These are phyloP conservation scores for Chaetothyriales sp. DNA, from an alignment of 2,329 filamentous ascomycete species.

Conservation along the genomic window DNA sequence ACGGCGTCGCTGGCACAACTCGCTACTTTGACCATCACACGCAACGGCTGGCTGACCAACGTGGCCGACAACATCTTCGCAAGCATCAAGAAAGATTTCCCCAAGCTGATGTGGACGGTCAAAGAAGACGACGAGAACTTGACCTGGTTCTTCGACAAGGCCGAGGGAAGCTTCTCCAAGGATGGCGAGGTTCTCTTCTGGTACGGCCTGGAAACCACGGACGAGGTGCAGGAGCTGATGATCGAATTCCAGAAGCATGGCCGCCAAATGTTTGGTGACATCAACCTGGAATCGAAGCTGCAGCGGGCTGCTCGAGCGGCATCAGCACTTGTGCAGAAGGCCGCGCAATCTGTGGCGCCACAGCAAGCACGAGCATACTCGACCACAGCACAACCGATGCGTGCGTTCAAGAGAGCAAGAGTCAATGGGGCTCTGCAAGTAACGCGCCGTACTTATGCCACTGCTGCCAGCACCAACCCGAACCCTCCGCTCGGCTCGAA, in stretches of 20 bases:
- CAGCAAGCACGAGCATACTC: constrained; percentile 51
- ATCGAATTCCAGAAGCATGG: constrained; percentile 72
- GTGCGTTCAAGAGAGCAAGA: constrained; percentile 18
- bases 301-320: constrained; percentile 61
- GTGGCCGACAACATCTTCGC: constrained; percentile 90
- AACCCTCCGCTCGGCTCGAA: constrained; percentile 81
- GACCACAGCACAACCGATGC: constrained; percentile 33
- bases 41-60: constrained; percentile 86
- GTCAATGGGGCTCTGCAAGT: neutral
- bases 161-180: constrained; percentile 75
- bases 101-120: constrained; percentile 89
- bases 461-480: constrained; percentile 51
- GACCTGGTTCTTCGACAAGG: constrained; percentile 96
- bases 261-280: constrained; percentile 72
- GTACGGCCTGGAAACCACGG: constrained; percentile 72
- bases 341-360: constrained; percentile 32
- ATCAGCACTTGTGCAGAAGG: constrained; percentile 35
- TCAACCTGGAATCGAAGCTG: constrained; percentile 75
- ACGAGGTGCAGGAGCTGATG: constrained; percentile 70
- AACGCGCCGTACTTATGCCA: constrained; percentile 16
- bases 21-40: constrained; percentile 82
- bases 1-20: constrained; percentile 61
- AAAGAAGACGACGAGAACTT: constrained; percentile 92
- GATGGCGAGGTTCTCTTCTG: constrained; percentile 89
- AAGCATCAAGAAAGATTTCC: constrained; percentile 83